Evolutionary conservation across 1,139 yeast genomes (phyloP), one percentile per base, ranked within the genome.

Genomic region (Spathaspora sp.): DNA sequence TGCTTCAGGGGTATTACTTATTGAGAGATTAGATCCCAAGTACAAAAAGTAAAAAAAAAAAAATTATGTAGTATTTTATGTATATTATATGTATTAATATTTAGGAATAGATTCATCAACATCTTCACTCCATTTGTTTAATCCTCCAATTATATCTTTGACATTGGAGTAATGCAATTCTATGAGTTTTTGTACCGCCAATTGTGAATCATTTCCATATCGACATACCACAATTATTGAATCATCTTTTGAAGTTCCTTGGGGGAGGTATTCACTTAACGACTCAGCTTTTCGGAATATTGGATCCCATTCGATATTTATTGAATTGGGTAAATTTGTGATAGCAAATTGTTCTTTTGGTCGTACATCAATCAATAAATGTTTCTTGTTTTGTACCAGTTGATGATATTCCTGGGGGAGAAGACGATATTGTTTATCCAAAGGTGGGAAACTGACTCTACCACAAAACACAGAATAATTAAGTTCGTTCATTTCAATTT

Each of bases 171-270:
- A 65, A 0, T 82, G 81, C 46, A 78, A 67, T 4, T 72, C 66
- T 42, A 74, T 68, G 42, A 93, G 63, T 42, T 74, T 67, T 49
- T 72, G 66, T 0, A 88, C 82, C 0, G 96, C 96, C 16, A 82
- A 65, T 57, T 89, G 93, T 0, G 98, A 91, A 61, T 93, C 98
- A 61, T 89, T 90, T 5, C 99, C 99, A 60, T 74, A 84, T 36
- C 98, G 76, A 63, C 99, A 93, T 13, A 91, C 72, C 0, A 87
- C 83, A 50, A 61, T 74, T 1, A 74, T 55, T 0, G 49, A 47
- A 46, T 59, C 58, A 7, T 56, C 52, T 46, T 64, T 64, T 31
- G 56, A 51, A 33, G 59, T 54, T n/a, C 43, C 54, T 1, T 39
- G 26, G 0, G 74, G 75, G 5, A 68, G 51, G 17, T 48, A 47